These are phyloP conservation scores for Letharia columbiana DNA, from an alignment of 495 filamentous ascomycete species.

Conservation along the genomic window DNA sequence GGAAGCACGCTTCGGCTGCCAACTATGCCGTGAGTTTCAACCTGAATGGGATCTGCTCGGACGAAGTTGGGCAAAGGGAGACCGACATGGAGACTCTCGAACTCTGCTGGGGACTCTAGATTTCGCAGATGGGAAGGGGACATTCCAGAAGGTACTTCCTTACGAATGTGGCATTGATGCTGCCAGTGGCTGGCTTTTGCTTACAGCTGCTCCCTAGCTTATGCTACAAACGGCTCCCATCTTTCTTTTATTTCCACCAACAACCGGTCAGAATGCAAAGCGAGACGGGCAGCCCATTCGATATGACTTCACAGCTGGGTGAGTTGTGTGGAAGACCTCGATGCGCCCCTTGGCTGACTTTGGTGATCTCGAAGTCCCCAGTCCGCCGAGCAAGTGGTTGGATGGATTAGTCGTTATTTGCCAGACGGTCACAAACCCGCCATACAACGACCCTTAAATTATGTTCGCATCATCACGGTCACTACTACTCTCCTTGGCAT, in stretches of 20 bases:
- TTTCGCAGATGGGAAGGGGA: slow-evolving; percentile 73
- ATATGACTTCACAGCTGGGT: slow-evolving; percentile 83
- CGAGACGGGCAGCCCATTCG: slow-evolving; percentile 58
- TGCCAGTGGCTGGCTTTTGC: slow-evolving; percentile 3
- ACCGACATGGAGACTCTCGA: slow-evolving; percentile 61
- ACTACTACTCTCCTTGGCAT: slow-evolving; percentile 58
- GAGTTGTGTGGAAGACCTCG: slow-evolving; percentile 28
- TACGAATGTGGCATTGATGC: neutral
- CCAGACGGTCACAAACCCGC: slow-evolving; percentile 63
- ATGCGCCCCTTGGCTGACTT: slow-evolving; percentile 10
- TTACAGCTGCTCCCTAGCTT: slow-evolving; percentile 45
- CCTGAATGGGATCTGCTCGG: slow-evolving; percentile 88
- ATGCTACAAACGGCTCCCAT: slow-evolving; percentile 93
- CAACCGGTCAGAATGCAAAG: slow-evolving; percentile 71
- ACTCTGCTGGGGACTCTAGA: slow-evolving; percentile 82
- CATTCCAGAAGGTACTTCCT: slow-evolving; percentile 75
- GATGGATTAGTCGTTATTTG: slow-evolving; percentile 71
- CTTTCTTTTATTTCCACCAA: slow-evolving; percentile 80
- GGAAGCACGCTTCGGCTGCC: slow-evolving; percentile 76
- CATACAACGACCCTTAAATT: slow-evolving; percentile 81
- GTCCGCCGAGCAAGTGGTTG: slow-evolving; percentile 66
- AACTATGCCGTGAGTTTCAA: slow-evolving; percentile 81
- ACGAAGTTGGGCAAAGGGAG: slow-evolving; percentile 77
- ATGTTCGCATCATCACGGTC: slow-evolving; percentile 58
- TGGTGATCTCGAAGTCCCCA: slow-evolving; percentile 44